A percentile compares a stretch with the other conserved stretches of the same genome.
Conservation (phyloP, 2,329 filamentous ascomycete genomes). For the Lachnum nothofagi region DNA sequence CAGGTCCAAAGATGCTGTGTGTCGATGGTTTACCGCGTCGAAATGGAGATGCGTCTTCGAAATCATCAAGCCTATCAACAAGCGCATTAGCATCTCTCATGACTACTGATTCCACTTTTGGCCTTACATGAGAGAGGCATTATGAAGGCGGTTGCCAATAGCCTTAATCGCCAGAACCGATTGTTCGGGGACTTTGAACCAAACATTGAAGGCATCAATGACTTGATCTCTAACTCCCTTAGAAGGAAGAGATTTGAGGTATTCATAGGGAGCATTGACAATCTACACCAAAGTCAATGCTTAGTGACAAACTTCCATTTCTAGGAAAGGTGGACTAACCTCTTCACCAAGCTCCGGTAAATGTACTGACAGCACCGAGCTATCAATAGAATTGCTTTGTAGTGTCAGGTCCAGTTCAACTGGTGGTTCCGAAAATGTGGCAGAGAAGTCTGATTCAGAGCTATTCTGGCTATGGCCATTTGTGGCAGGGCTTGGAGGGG, state of each 20-base stretch:
- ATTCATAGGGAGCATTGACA: not conserved
- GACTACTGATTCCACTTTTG: not conserved
- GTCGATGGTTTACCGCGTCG: slow-evolving; percentile 2
- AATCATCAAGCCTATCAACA: not conserved
- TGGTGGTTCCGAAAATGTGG: too few relatives aligned
- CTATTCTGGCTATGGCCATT: too few relatives aligned
- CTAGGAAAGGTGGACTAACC: too few relatives aligned
- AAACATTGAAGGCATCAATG: slow-evolving; percentile 3
- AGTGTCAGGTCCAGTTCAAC: too few relatives aligned
- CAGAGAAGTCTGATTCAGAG: too few relatives aligned
- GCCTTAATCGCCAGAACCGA: not conserved
- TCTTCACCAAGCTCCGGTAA: too few relatives aligned
- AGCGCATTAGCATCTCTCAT: not conserved
- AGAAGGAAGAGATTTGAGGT: slow-evolving; percentile 3
- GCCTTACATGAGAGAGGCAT: not conserved
- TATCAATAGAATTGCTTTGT: too few relatives aligned
- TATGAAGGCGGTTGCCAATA: not conserved
- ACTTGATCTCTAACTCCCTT: slow-evolving; percentile 1
- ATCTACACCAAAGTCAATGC: too few relatives aligned
- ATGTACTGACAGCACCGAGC: too few relatives aligned
- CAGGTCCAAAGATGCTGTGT: not conserved
- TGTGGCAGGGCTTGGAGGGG: too few relatives aligned
- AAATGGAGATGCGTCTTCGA: slow-evolving; percentile 1
- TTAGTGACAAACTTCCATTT: too few relatives aligned
- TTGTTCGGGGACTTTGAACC: slow-evolving; percentile 1